A percentile compares a stretch with the other conserved stretches of the same genome.
phyloP scores from a whole-genome alignment of 2,329 filamentous ascomycete species.

The Alternaria brassicae region DNA sequence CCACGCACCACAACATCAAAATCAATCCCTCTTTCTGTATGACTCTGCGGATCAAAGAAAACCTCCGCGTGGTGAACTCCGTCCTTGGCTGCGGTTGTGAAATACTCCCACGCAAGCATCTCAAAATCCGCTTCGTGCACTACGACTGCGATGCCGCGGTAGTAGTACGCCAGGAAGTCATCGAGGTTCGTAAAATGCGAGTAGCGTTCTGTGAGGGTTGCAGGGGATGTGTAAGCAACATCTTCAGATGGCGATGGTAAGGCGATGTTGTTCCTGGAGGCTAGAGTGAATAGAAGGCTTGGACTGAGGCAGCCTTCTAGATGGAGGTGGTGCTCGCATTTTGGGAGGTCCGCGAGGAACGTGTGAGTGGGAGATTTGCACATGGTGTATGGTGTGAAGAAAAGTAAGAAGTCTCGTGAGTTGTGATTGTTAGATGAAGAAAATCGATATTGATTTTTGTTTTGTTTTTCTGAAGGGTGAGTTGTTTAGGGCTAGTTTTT shows the following conservation, averaged over 20 bases:
- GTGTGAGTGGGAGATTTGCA: conserved; percentile 28
- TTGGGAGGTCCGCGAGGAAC: conserved; percentile 62
- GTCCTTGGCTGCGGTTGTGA: conserved; percentile 67
- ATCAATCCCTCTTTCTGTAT: conserved; percentile 67
- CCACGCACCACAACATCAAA: conserved; percentile 71
- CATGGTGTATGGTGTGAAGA: conserved; percentile 16
- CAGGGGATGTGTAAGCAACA: conserved; percentile 67
- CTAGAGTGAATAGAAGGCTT: conserved; percentile 72
- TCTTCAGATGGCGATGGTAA: conserved; percentile 62
- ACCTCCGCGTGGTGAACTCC: conserved; percentile 76
- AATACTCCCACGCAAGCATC: conserved; percentile 74
- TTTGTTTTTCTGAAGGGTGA: background rate
- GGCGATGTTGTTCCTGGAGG: conserved; percentile 68
- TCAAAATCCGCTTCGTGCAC: conserved; percentile 72
- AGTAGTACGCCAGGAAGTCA: conserved; percentile 82
- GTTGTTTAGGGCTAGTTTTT: background rate
- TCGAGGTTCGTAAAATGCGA: conserved; percentile 72
- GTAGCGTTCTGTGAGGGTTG: conserved; percentile 69
- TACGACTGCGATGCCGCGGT: conserved; percentile 75
- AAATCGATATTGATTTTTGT: background rate
- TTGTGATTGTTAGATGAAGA: background rate
- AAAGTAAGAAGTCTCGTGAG: background rate
- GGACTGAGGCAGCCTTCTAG: conserved; percentile 78
- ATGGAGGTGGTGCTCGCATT: conserved; percentile 84
- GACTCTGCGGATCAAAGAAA: conserved; percentile 83